phyloP scores from a whole-genome alignment of 2,329 filamentous ascomycete species.

The Boeremia exigua region DNA sequence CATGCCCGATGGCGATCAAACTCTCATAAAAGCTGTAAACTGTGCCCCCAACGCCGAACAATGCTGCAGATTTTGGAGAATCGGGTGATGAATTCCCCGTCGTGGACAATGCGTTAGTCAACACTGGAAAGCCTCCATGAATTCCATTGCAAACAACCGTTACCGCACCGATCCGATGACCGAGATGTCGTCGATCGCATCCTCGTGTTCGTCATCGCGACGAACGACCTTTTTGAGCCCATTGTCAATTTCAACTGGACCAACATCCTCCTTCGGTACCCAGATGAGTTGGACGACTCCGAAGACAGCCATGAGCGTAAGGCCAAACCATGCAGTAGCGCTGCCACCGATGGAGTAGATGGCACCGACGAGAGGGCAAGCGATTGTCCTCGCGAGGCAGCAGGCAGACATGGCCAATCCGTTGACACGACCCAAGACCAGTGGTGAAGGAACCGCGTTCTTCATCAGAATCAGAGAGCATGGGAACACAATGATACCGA shows the following conservation, averaged over 20 bases:
- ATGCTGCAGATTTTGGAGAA: constrained; percentile 23
- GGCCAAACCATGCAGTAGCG: constrained; percentile 66
- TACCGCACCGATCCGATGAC: constrained; percentile 36
- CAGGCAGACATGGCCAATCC: constrained; percentile 69
- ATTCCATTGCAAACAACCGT: constrained; percentile 6
- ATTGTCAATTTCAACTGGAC: constrained; percentile 40
- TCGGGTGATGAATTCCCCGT: neutral
- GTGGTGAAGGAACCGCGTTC: constrained; percentile 69
- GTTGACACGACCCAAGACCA: constrained; percentile 72
- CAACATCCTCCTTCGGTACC: constrained; percentile 57
- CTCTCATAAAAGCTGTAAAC: constrained; percentile 7
- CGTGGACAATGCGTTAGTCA: constrained; percentile 1
- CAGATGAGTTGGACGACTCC: constrained; percentile 63
- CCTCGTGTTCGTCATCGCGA: constrained; percentile 26
- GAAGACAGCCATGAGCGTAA: constrained; percentile 60
- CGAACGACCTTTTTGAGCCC: constrained; percentile 38
- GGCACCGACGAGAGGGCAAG: constrained; percentile 70
- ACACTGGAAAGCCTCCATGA: neutral
- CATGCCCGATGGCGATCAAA: constrained; percentile 13
- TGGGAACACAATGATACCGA: constrained; percentile 71
- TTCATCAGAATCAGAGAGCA: constrained; percentile 77
- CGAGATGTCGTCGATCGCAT: constrained; percentile 37
- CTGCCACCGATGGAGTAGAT: constrained; percentile 69
- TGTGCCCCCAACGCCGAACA: constrained; percentile 26
- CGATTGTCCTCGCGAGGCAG: constrained; percentile 72